A percentile compares a stretch with the other conserved stretches of the same genome.
Conservation (phyloP, 2,329 filamentous ascomycete species). For the Sporothrix brunneoviolacea region DNA sequence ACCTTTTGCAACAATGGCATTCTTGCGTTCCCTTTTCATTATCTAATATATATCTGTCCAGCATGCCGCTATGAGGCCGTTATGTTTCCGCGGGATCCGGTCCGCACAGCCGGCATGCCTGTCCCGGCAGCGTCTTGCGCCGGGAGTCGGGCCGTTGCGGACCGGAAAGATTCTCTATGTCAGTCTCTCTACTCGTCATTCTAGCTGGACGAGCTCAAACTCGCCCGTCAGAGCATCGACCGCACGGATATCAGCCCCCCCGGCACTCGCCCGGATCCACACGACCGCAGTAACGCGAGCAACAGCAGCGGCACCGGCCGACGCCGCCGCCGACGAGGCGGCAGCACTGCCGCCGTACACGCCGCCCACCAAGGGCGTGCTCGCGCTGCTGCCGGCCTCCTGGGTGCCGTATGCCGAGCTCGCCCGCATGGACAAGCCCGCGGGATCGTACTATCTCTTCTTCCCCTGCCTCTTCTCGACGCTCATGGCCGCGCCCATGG, state of each 20-base stretch:
- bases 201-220: not conserved
- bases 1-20: not conserved
- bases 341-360: slow-evolving; percentile 39
- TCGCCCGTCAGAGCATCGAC: not conserved
- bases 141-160: not conserved
- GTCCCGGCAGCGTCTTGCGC: not conserved
- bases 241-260: not conserved
- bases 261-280: slow-evolving; percentile 2
- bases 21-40: no score
- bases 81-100: slow-evolving; percentile 7
- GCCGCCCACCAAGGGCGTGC: slow-evolving; percentile 64
- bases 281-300: slow-evolving; percentile 1
- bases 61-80: not conserved
- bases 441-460: slow-evolving; percentile 78
- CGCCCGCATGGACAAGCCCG: slow-evolving; percentile 72
- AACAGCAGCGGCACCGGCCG: not conserved
- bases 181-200: not conserved
- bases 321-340: slow-evolving; percentile 15
- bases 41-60: no score
- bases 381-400: slow-evolving; percentile 61
- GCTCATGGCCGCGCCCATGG: slow-evolving; percentile 67
- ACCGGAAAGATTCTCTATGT: not conserved
- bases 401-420: slow-evolving; percentile 79
- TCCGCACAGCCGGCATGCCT: not conserved
- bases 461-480: slow-evolving; percentile 83